phyloP scores from a whole-genome alignment of 768 basidiomycete species.

The Candolleomyces efflorescens region DNA sequence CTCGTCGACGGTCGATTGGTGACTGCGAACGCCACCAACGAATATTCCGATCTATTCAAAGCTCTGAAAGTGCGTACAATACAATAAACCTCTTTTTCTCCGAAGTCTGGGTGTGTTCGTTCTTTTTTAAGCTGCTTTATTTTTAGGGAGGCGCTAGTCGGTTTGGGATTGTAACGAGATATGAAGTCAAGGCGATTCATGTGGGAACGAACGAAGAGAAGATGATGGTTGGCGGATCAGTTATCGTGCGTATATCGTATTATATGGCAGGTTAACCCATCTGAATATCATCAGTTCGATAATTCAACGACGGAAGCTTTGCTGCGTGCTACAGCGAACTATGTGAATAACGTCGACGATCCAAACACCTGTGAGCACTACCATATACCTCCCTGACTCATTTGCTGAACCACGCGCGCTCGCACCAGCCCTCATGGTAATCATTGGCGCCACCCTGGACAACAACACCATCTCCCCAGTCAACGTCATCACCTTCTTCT shows the following conservation, averaged over 20 bases:
- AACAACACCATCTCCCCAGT: conserved; percentile 18
- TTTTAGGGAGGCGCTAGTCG: conserved; percentile 35
- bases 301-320: conserved; percentile 34
- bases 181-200: conserved; percentile 34
- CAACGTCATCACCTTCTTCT: conserved; percentile 29
- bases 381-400: neutral
- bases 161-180: conserved; percentile 42
- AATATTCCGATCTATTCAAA: conserved; percentile 39
- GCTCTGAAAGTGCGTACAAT: conserved; percentile 31
- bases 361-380: conserved; percentile 31
- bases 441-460: conserved; percentile 17
- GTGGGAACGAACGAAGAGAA: conserved; percentile 34
- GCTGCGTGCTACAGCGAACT: conserved; percentile 31
- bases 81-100: too few relatives aligned
- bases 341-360: conserved; percentile 31
- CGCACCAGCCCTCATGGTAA: neutral
- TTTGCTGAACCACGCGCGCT: neutral
- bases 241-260: conserved; percentile 23
- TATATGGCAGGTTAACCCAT: neutral
- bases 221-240: conserved; percentile 34
- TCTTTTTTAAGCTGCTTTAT: neutral
- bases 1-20: conserved; percentile 35
- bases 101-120: too few relatives aligned
- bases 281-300: conserved; percentile 23
- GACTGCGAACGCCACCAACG: conserved; percentile 36